Conservation (phyloP, 345 rosid species). For the Litchi chinensis region DNA sequence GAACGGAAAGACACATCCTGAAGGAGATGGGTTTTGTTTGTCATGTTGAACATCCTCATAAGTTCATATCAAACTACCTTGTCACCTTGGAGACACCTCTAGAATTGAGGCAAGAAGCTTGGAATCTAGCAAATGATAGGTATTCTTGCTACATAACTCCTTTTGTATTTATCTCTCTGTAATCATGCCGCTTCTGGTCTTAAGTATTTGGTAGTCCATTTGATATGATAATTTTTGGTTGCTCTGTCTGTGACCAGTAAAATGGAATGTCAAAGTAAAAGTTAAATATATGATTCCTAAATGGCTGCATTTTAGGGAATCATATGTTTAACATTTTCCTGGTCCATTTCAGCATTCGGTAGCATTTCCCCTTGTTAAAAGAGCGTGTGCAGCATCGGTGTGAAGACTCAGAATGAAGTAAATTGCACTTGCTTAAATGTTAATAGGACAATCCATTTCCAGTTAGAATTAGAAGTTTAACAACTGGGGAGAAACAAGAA, state of each 20-base stretch:
- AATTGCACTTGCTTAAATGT: neutral
- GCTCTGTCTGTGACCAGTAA: neutral
- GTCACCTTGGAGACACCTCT: conserved; percentile 78
- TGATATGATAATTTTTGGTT: conserved; percentile 1
- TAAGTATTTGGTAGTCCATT: neutral
- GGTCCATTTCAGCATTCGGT: neutral
- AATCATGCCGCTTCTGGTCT: neutral
- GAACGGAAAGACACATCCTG: conserved; percentile 88
- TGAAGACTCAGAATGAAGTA: neutral
- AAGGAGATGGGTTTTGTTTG: conserved; percentile 98
- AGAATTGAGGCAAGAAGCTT: conserved; percentile 83
- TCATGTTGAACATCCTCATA: conserved; percentile 96
- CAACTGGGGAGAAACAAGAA: neutral
- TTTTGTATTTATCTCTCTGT: neutral
- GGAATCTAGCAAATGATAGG: conserved; percentile 98
- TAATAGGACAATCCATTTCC: neutral
- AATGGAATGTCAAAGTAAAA: no score
- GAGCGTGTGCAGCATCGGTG: neutral
- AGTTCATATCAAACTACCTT: conserved; percentile 91
- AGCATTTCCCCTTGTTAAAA: neutral
- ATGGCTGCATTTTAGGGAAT: neutral
- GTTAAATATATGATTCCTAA: no score
- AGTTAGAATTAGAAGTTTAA: neutral
- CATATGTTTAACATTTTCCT: neutral
- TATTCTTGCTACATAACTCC: conserved; percentile 24